These are phyloP conservation scores for Penicillium angulare DNA, from an alignment of 495 filamentous ascomycete species.

Conservation along the genomic window DNA sequence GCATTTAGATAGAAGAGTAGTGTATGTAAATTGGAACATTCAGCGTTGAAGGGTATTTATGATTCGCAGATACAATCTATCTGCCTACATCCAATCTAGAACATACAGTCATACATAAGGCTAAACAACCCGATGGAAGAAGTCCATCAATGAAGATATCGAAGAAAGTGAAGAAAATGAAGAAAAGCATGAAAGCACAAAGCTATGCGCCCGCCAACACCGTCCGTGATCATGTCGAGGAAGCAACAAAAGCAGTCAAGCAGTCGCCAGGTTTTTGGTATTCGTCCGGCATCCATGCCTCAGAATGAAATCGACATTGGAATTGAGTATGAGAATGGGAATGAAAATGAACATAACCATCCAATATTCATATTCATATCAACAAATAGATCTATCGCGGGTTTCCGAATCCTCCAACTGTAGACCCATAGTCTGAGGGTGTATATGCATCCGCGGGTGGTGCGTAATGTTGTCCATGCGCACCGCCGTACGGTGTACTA, in stretches of 20 bases:
- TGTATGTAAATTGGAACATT: too few relatives aligned
- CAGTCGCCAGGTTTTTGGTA: conserved; percentile 23
- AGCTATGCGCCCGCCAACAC: conserved; percentile 36
- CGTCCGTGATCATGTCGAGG: conserved; percentile 37
- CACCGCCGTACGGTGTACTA: conserved; percentile 46
- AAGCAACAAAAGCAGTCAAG: conserved; percentile 21
- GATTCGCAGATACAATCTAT: conserved; percentile 7
- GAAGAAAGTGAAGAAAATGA: neutral
- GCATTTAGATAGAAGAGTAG: too few relatives aligned
- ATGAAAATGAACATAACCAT: too few relatives aligned
- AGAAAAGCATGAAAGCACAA: conserved; percentile 21
- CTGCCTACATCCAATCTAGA: conserved; percentile 14
- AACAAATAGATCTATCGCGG: conserved; percentile 16
- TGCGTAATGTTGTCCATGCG: conserved; percentile 42
- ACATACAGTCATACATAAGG: conserved; percentile 18
- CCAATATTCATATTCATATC: neutral
- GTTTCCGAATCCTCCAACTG: conserved; percentile 22
- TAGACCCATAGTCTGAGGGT: conserved; percentile 24
- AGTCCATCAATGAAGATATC: conserved; percentile 1
- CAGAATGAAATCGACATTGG: too few relatives aligned
- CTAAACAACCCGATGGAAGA: conserved; percentile 9
- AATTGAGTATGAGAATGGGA: too few relatives aligned
- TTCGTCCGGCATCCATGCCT: conserved; percentile 17
- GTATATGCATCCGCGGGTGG: conserved; percentile 24
- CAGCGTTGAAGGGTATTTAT: neutral